Percentiles rank a stretch among this genome's conserved stretches.
Conservation (phyloP, 345 rosid species). For the Populus deltoides region DNA sequence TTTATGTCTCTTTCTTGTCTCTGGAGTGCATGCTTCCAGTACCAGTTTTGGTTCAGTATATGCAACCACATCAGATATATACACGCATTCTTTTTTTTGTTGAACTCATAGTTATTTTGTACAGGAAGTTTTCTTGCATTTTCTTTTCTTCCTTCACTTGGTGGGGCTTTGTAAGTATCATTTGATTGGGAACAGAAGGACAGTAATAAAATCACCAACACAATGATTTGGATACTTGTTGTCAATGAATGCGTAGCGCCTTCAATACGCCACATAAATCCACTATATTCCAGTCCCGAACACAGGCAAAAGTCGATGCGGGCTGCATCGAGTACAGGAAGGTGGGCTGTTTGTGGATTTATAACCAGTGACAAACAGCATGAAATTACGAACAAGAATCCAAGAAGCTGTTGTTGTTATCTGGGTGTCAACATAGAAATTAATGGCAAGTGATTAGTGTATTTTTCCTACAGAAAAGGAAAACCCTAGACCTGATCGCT, state of each 20-base stretch:
- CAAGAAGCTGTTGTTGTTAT: neutral
- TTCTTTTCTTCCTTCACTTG: conserved; percentile 7
- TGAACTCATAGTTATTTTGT: conserved; percentile 5
- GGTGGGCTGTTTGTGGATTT: neutral
- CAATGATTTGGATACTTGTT: neutral
- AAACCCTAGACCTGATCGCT: neutral
- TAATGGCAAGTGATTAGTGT: neutral
- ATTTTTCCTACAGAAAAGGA: neutral
- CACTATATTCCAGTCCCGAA: neutral
- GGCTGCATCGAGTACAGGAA: no score
- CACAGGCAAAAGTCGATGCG: no score
- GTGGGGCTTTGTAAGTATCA: conserved; percentile 22
- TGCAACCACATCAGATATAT: neutral
- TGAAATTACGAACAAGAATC: neutral
- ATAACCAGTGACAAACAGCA: neutral
- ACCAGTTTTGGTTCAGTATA: conserved; percentile 34
- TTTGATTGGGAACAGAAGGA: conserved; percentile 14
- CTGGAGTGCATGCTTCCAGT: conserved; percentile 2
- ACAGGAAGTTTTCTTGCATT: neutral
- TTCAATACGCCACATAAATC: neutral
- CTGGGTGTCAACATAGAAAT: neutral
- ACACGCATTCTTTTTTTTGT: neutral
- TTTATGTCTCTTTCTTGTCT: neutral
- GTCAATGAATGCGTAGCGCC: neutral
- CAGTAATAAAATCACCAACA: conserved; percentile 8